These are phyloP conservation scores for Dioszegia crocea DNA, from an alignment of 768 basidiomycete species.

Conservation along the genomic window DNA sequence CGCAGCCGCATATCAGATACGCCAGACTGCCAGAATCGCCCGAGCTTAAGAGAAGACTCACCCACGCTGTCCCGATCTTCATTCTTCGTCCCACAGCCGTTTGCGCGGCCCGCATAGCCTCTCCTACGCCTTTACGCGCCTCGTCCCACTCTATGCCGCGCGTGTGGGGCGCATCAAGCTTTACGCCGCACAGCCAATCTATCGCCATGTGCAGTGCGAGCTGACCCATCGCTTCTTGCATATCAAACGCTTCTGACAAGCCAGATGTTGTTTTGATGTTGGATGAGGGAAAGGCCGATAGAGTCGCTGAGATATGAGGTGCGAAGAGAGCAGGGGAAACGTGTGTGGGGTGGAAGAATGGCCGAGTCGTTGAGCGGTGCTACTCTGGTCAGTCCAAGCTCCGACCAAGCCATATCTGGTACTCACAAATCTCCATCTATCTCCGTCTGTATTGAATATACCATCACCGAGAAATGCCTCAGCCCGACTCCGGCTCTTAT, in stretches of 20 bases:
- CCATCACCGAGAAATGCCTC: slow-evolving; percentile 46
- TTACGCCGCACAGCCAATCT: slow-evolving; percentile 36
- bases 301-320: slow-evolving; percentile 21
- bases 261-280: slow-evolving; percentile 19
- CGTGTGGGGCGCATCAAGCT: slow-evolving; percentile 1
- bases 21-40: too few species aligned
- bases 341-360: slow-evolving; percentile 41
- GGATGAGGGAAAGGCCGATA: slow-evolving; percentile 18
- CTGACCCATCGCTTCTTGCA: slow-evolving; percentile 24
- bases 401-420: too few species aligned
- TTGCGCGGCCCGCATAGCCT: slow-evolving; percentile 34
- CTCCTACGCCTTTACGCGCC: slow-evolving; percentile 12
- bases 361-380: slow-evolving; percentile 42
- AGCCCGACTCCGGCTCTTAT: slow-evolving; percentile 35
- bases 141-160: not conserved
- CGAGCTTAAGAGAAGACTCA: too few species aligned
- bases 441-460: slow-evolving; percentile 48
- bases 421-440: slow-evolving; percentile 40
- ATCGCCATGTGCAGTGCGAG: slow-evolving; percentile 35
- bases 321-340: slow-evolving; percentile 31
- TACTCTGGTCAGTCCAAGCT: not conserved
- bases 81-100: slow-evolving; percentile 32
- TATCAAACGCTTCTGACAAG: slow-evolving; percentile 29
- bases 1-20: too few species aligned
- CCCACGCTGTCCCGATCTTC: slow-evolving; percentile 46